Conservation (phyloP, 129 eudicot species). For the Flaveria bidentis region DNA sequence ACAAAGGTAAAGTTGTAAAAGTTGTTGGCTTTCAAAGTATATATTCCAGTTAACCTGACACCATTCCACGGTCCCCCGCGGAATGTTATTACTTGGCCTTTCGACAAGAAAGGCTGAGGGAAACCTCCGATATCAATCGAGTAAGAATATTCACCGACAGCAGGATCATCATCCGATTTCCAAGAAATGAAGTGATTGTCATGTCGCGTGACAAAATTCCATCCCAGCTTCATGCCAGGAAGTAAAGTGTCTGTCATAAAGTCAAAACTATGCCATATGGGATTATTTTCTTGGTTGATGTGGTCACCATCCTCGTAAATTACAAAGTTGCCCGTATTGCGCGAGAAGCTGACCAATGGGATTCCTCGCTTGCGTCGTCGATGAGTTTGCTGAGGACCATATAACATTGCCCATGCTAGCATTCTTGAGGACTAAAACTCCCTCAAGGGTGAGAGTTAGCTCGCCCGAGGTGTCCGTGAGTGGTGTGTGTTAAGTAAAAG, state of each 20-base stretch:
- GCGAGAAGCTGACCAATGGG: constrained; percentile 31
- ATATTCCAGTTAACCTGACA: constrained; percentile 17
- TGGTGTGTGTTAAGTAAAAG: too few species aligned
- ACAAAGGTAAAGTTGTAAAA: constrained; percentile 24
- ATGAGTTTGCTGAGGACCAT: constrained; percentile 29
- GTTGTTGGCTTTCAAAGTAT: constrained; percentile 15
- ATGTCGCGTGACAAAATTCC: background rate
- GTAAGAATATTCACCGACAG: constrained; percentile 16
- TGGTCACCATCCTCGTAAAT: constrained; percentile 3
- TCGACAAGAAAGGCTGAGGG: constrained; percentile 13
- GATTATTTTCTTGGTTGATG: background rate
- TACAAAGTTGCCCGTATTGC: constrained; percentile 35
- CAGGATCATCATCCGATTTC: constrained; percentile 28
- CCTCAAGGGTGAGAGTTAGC: constrained; percentile 19
- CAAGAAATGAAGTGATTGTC: constrained; percentile 5
- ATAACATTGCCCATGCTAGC: constrained; percentile 8
- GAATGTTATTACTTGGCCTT: background rate
- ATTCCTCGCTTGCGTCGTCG: background rate
- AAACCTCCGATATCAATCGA: constrained; percentile 28
- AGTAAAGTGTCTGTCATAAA: constrained; percentile 9
- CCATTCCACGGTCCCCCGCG: constrained; percentile 40
- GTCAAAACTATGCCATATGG: constrained; percentile 11
- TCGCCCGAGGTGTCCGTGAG: constrained; percentile 20
- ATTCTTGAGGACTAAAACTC: constrained; percentile 20
- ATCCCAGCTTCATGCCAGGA: background rate